Conservation (phyloP, 306 rosid species). For the Cajanus cajan region DNA sequence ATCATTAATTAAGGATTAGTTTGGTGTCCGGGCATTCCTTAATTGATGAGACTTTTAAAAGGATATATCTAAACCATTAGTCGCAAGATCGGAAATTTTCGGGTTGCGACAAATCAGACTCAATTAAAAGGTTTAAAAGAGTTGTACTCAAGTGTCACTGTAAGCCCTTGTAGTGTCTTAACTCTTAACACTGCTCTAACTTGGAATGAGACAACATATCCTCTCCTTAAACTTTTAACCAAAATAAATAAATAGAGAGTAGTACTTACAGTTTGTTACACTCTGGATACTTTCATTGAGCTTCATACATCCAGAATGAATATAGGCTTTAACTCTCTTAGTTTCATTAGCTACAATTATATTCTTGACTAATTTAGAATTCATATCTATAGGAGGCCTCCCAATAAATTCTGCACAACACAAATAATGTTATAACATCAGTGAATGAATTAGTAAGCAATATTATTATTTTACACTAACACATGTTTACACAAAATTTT, state of each 20-base stretch:
- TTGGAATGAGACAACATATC: neutral
- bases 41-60: too few species aligned
- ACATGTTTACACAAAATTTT: conserved; percentile 19
- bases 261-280: conserved; percentile 42
- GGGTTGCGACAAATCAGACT: too few species aligned
- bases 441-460: neutral
- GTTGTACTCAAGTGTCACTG: neutral
- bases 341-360: conserved; percentile 59
- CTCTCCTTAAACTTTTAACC: neutral
- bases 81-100: too few species aligned
- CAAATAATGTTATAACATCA: neutral
- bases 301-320: conserved; percentile 63
- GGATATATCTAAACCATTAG: too few species aligned
- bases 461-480: neutral
- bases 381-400: conserved; percentile 52
- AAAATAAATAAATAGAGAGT: neutral
- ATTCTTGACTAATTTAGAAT: conserved; percentile 51
- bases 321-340: conserved; percentile 53
- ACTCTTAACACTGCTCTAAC: neutral
- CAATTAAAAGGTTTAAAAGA: neutral
- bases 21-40: too few species aligned
- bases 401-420: conserved; percentile 59
- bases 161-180: neutral
- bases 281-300: conserved; percentile 45
- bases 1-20: too few species aligned